Evolutionary conservation across 2,329 filamentous ascomycete species (phyloP).

Genomic region (Pseudocercospora pini-densiflorae): DNA sequence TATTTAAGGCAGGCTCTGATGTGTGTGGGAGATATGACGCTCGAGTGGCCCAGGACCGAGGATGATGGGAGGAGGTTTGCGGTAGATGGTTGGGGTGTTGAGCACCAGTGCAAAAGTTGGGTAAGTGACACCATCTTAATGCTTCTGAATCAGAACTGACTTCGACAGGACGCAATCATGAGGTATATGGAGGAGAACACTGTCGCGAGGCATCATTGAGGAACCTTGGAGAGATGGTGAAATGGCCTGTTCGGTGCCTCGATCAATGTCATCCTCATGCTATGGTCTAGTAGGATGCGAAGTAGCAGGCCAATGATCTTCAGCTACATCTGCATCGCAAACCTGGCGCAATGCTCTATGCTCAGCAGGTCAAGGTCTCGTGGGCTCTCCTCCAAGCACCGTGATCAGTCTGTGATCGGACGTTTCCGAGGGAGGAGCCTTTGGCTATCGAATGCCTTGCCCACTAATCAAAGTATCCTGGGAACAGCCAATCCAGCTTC

Average conservation of each 20-base stretch:
- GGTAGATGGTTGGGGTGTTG: conserved; percentile 42
- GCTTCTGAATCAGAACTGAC: neutral
- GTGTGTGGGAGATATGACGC: conserved; percentile 36
- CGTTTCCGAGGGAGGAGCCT: no score
- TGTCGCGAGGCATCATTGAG: neutral
- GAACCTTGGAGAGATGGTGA: no score
- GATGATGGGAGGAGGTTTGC: conserved; percentile 37
- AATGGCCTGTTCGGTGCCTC: no score
- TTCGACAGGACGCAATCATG: conserved; percentile 2
- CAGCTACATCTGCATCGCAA: neutral
- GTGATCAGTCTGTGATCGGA: no score
- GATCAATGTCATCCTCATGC: neutral
- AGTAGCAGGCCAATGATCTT: neutral
- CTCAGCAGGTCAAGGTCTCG: neutral
- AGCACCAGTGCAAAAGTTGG: conserved; percentile 39
- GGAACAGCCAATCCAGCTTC: conserved; percentile 86
- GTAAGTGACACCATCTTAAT: conserved; percentile 22
- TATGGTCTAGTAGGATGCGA: neutral
- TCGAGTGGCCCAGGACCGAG: conserved; percentile 40
- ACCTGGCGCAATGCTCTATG: no score
- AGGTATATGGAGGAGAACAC: conserved; percentile 7
- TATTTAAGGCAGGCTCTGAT: conserved; percentile 37
- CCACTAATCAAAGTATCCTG: conserved; percentile 76
- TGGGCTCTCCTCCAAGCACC: neutral
- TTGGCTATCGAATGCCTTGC: no score